A percentile compares a stretch with the other conserved stretches of the same genome.
Evolutionary conservation across 1,284 basidiomycete genomes (phyloP).

Genomic region (Peniophora sp.): DNA sequence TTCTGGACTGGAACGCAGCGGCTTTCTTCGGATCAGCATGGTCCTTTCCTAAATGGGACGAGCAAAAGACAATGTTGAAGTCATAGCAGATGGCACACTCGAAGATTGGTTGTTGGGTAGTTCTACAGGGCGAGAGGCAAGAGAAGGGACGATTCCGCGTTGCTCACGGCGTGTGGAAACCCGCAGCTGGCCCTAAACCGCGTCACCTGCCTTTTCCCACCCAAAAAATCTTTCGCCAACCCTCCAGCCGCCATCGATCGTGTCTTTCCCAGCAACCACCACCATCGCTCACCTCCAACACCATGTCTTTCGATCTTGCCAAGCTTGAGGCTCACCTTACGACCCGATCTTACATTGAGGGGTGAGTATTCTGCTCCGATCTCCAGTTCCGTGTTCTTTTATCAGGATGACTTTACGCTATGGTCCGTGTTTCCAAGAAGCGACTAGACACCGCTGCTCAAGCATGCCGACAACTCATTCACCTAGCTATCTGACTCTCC

Average conservation of each 20-base stretch:
- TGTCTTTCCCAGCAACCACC: slow-evolving; percentile 10
- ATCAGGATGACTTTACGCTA: slow-evolving; percentile 78
- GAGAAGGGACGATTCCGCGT: too few relatives aligned
- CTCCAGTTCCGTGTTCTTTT: slow-evolving; percentile 17
- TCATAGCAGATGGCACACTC: too few relatives aligned
- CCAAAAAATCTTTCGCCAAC: neutral
- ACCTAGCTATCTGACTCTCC: slow-evolving; percentile 77
- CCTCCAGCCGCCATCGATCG: slow-evolving; percentile 15
- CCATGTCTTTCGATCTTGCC: slow-evolving; percentile 67
- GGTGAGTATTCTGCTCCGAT: slow-evolving; percentile 47
- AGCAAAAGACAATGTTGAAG: too few relatives aligned
- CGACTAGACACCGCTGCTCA: slow-evolving; percentile 92
- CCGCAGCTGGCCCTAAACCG: too few relatives aligned
- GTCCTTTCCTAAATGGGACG: too few relatives aligned
- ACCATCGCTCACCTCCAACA: slow-evolving; percentile 3
- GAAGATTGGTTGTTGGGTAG: too few relatives aligned
- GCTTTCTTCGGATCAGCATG: too few relatives aligned
- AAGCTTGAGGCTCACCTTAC: slow-evolving; percentile 83
- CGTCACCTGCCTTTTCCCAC: neutral
- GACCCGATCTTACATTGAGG: slow-evolving; percentile 84
- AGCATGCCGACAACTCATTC: slow-evolving; percentile 66
- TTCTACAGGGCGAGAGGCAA: too few relatives aligned
- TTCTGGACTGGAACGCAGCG: too few relatives aligned
- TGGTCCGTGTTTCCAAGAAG: slow-evolving; percentile 99
- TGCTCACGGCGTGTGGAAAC: too few relatives aligned